Conservation (phyloP, 495 filamentous ascomycete species). For the Podospora sp. region DNA sequence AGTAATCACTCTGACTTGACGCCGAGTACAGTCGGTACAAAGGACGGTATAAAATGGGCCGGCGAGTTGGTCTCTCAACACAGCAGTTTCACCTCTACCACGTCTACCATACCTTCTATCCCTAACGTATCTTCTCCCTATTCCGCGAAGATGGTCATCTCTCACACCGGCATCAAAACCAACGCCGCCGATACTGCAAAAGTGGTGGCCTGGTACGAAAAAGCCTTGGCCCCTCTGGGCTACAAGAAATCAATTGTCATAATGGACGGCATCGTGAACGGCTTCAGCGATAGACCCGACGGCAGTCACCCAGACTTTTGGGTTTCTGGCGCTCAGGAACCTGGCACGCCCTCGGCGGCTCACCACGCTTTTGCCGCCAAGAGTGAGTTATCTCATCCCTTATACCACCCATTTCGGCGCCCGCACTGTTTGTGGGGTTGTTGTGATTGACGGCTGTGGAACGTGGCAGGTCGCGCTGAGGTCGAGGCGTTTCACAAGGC, state of each 20-base stretch:
- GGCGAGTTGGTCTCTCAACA: too few relatives aligned
- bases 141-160: conserved; percentile 28
- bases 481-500: conserved; percentile 31
- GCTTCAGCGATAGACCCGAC: conserved; percentile 20
- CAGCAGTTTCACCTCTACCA: not conserved
- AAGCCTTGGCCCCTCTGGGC: conserved; percentile 29
- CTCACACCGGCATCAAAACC: conserved; percentile 28
- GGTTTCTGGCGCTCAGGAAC: conserved; percentile 12
- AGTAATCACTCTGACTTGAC: conserved; percentile 5
- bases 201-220: conserved; percentile 26
- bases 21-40: not conserved
- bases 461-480: conserved; percentile 21
- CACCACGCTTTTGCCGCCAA: conserved; percentile 28
- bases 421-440: too few relatives aligned
- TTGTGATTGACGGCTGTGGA: too few relatives aligned
- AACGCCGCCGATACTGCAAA: conserved; percentile 13
- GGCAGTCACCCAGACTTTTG: conserved; percentile 27
- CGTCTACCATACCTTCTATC: not conserved
- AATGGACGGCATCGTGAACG: conserved; percentile 23
- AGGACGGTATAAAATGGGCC: not conserved
- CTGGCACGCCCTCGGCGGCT: not conserved
- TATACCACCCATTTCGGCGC: too few relatives aligned
- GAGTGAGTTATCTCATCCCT: conserved; percentile 24
- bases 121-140: not conserved
- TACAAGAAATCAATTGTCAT: conserved; percentile 20